phyloP scores from a whole-genome alignment of 495 filamentous ascomycete genomes.

The Aspergillus egyptiacus region DNA sequence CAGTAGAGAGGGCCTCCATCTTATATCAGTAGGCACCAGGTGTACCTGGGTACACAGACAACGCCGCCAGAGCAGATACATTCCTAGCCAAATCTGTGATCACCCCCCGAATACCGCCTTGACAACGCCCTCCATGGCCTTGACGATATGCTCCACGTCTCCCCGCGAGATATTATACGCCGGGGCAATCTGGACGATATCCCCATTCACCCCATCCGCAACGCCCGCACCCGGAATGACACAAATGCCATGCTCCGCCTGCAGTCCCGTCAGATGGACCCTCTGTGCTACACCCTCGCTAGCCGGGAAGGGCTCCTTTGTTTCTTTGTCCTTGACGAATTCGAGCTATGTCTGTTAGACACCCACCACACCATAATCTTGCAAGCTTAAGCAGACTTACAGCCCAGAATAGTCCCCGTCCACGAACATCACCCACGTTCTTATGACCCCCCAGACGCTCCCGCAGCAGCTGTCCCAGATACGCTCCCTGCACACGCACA shows the following conservation, averaged over 20 bases:
- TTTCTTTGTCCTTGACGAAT: conserved; percentile 48
- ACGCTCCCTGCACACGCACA: conserved; percentile 38
- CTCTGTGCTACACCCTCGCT: conserved; percentile 31
- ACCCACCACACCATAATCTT: neutral
- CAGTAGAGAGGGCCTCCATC: too few relatives aligned
- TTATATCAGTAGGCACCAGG: too few relatives aligned
- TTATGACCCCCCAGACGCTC: conserved; percentile 30
- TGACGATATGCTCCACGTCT: conserved; percentile 55
- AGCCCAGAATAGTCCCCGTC: conserved; percentile 48
- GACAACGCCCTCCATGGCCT: conserved; percentile 28
- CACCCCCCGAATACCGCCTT: conserved; percentile 21
- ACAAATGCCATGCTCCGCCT: conserved; percentile 50
- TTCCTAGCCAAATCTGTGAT: neutral
- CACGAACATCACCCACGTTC: conserved; percentile 49
- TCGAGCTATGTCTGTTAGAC: conserved; percentile 36
- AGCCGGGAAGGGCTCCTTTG: conserved; percentile 46
- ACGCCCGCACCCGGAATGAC: conserved; percentile 67
- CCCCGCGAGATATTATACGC: conserved; percentile 57
- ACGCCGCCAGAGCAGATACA: neutral
- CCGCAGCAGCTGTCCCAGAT: conserved; percentile 35
- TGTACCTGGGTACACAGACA: too few relatives aligned
- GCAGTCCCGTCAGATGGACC: conserved; percentile 47
- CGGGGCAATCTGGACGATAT: conserved; percentile 68
- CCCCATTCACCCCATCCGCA: conserved; percentile 58
- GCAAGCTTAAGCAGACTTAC: conserved; percentile 21